phyloP scores from a whole-genome alignment of 2,329 filamentous ascomycete genomes.

The Ambrosiella cleistominuta region DNA sequence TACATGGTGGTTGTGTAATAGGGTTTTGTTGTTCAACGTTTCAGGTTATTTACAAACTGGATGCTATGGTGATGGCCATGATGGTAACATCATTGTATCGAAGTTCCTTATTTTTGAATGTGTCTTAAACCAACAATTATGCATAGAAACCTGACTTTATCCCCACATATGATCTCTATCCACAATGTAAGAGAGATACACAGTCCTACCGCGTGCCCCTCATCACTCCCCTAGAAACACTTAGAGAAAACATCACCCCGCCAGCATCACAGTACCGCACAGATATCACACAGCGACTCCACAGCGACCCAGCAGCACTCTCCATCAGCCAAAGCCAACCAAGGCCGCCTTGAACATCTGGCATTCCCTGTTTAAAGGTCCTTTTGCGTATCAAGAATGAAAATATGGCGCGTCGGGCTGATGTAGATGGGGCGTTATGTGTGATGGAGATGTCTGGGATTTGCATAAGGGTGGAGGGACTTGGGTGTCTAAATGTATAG shows the following conservation, averaged over 20 bases:
- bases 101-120: no score
- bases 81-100: no score
- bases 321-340: not conserved
- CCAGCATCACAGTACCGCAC: not conserved
- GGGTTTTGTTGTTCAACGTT: not conserved
- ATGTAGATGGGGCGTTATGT: not conserved
- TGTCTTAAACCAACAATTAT: no score
- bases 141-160: no score
- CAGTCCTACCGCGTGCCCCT: no score
- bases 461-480: not conserved
- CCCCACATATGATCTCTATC: no score
- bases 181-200: not conserved
- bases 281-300: not conserved
- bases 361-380: not conserved
- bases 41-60: no score
- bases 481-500: no score
- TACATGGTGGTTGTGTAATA: not conserved
- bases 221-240: no score
- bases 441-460: not conserved
- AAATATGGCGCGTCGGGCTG: not conserved
- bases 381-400: not conserved
- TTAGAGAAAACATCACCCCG: no score
- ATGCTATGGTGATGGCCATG: no score
- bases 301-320: not conserved
- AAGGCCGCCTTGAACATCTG: not conserved